Evolutionary conservation across 257 asterid species (phyloP).

Genomic region (Jacaranda copaia): DNA sequence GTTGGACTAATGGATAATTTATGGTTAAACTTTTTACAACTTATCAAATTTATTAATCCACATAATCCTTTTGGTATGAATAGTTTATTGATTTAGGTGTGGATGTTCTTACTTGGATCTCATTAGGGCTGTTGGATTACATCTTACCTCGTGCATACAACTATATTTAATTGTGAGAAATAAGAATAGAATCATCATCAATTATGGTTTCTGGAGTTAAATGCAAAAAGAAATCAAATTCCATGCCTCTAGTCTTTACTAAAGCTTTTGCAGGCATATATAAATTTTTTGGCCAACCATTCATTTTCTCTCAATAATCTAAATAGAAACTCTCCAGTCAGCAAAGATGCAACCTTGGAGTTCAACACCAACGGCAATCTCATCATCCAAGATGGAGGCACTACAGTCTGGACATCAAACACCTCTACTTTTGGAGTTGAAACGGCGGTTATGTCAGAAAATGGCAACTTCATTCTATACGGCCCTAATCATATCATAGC

Average conservation of each 20-base stretch:
- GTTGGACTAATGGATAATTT: too few relatives aligned
- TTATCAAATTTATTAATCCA: too few relatives aligned
- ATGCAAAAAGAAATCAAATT: slow-evolving; percentile 1
- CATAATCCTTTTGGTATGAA: too few relatives aligned
- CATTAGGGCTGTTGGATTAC: too few relatives aligned
- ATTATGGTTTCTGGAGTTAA: not conserved
- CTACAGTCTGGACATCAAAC: slow-evolving; percentile 81
- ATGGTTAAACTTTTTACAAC: too few relatives aligned
- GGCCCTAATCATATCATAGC: slow-evolving; percentile 41
- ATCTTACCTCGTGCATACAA: too few relatives aligned
- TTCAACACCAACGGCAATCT: slow-evolving; percentile 70
- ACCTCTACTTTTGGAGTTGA: slow-evolving; percentile 57
- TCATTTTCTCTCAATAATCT: slow-evolving; percentile 73
- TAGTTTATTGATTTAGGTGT: too few relatives aligned
- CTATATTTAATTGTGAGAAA: too few relatives aligned
- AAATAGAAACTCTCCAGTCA: slow-evolving; percentile 86
- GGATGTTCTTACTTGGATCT: too few relatives aligned
- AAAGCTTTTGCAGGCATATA: slow-evolving; percentile 57
- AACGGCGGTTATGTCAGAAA: slow-evolving; percentile 68
- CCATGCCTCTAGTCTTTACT: slow-evolving; percentile 51
- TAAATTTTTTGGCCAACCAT: slow-evolving; percentile 52
- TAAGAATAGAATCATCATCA: not conserved
- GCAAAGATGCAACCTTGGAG: slow-evolving; percentile 73
- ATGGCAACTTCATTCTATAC: slow-evolving; percentile 76
- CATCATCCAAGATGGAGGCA: slow-evolving; percentile 53